phyloP scores from a whole-genome alignment of 345 rosid genomes.

The Abelmoschus esculentus region DNA sequence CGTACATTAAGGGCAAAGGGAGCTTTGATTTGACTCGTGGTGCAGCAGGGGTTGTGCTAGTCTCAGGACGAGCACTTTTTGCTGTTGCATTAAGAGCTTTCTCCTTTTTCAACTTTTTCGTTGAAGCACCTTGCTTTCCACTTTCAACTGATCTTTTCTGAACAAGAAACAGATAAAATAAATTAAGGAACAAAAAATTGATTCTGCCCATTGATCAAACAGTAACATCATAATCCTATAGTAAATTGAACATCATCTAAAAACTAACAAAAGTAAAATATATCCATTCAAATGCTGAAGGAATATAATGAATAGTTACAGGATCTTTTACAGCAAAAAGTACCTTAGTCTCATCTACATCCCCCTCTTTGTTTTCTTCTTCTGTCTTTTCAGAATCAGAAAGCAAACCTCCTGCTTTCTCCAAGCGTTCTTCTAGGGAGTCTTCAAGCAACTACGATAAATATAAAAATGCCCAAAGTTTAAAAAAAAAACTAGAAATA shows the following conservation, averaged over 20 bases:
- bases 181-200: background rate
- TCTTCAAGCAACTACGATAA: constrained; percentile 76
- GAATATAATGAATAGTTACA: background rate
- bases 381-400: constrained; percentile 82
- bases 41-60: constrained; percentile 36
- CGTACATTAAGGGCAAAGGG: constrained; percentile 82
- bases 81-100: constrained; percentile 62
- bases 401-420: constrained; percentile 62
- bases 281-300: background rate
- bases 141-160: constrained; percentile 76
- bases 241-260: background rate
- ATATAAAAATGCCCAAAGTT: background rate
- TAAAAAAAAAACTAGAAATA: background rate
- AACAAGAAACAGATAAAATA: constrained; percentile 12
- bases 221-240: background rate
- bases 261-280: background rate
- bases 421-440: constrained; percentile 81
- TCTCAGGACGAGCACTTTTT: constrained; percentile 62
- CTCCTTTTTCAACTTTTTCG: constrained; percentile 83
- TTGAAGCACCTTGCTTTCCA: constrained; percentile 83
- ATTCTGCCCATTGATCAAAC: background rate
- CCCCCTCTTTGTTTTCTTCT: constrained; percentile 82
- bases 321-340: background rate
- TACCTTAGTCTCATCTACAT: constrained; percentile 81
- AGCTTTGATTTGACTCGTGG: constrained; percentile 93